These are phyloP conservation scores for Millerozyma acaciae DNA, from an alignment of 805 yeast genomes.

Conservation along the genomic window DNA sequence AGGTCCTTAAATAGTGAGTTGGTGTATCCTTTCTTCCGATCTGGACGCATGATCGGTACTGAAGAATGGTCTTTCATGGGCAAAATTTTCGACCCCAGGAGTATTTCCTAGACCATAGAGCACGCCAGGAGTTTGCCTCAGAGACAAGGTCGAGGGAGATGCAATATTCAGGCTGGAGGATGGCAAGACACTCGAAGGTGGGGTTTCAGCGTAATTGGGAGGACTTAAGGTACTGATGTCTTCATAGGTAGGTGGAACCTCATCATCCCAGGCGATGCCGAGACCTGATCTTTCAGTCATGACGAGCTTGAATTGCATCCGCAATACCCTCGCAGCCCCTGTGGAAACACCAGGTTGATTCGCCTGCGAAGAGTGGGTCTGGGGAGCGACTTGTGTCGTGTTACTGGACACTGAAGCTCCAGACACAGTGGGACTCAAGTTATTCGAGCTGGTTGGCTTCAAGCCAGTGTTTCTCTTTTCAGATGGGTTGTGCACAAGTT, in stretches of 20 bases:
- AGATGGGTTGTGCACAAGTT: conserved; percentile 45
- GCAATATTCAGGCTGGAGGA: too few relatives aligned
- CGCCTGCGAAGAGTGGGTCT: conserved; percentile 6
- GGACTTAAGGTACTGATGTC: conserved; percentile 83
- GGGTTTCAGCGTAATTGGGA: conserved; percentile 57
- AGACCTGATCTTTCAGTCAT: conserved; percentile 90
- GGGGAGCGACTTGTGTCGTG: conserved; percentile 19
- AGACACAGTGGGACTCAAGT: conserved; percentile 25
- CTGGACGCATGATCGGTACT: too few relatives aligned
- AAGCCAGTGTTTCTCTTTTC: conserved; percentile 8
- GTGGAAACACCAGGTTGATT: conserved; percentile 66
- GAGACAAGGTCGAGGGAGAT: too few relatives aligned
- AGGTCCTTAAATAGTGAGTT: too few relatives aligned
- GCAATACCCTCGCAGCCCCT: conserved; percentile 88
- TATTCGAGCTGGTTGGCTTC: conserved; percentile 3
- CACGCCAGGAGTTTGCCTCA: too few relatives aligned
- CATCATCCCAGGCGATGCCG: conserved; percentile 98
- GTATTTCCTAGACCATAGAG: too few relatives aligned
- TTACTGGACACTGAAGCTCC: conserved; percentile 14
- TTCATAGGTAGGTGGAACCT: conserved; percentile 94
- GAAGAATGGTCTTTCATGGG: too few relatives aligned
- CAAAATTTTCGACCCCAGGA: too few relatives aligned
- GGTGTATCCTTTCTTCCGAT: too few relatives aligned
- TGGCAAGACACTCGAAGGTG: conserved; percentile 14
- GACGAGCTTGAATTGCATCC: conserved; percentile 89